A percentile compares a stretch with the other conserved stretches of the same genome.
These are phyloP conservation scores for Pisolithus microcarpus DNA, from an alignment of 768 basidiomycete species.

Conservation along the genomic window DNA sequence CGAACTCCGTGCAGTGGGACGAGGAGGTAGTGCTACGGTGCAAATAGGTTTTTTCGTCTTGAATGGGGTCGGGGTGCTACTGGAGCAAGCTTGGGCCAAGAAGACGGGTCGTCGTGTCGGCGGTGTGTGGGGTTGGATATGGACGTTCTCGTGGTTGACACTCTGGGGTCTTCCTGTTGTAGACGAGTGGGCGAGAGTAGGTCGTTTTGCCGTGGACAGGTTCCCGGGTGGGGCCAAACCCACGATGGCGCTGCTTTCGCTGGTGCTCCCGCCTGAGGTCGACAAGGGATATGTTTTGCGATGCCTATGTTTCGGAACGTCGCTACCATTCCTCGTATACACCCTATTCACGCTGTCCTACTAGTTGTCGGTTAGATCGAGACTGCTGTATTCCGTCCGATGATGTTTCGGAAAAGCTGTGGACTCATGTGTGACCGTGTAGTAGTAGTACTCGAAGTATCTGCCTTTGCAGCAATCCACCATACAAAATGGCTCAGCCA, in stretches of 20 bases:
- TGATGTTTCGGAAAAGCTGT: too few relatives aligned
- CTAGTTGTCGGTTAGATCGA: neutral
- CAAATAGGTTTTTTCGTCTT: conserved; percentile 51
- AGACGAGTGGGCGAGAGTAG: conserved; percentile 29
- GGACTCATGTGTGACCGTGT: neutral
- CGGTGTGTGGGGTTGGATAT: conserved; percentile 43
- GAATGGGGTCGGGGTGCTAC: conserved; percentile 42
- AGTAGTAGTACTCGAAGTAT: neutral
- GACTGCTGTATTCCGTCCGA: too few relatives aligned
- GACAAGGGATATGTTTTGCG: neutral
- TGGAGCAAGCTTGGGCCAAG: conserved; percentile 42
- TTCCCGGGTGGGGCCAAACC: conserved; percentile 9
- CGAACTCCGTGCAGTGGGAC: conserved; percentile 50
- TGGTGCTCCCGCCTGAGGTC: conserved; percentile 1
- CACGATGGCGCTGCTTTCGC: conserved; percentile 20
- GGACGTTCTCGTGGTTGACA: conserved; percentile 46
- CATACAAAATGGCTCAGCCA: conserved; percentile 15
- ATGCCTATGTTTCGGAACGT: neutral
- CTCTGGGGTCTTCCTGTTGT: conserved; percentile 43
- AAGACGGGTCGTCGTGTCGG: conserved; percentile 37
- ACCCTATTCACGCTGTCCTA: neutral
- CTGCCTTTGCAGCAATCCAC: neutral
- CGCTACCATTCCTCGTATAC: neutral
- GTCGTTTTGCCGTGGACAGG: conserved; percentile 7
- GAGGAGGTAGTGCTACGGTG: conserved; percentile 42